Conservation (phyloP, 306 rosid species). For the Sindora glabra region DNA sequence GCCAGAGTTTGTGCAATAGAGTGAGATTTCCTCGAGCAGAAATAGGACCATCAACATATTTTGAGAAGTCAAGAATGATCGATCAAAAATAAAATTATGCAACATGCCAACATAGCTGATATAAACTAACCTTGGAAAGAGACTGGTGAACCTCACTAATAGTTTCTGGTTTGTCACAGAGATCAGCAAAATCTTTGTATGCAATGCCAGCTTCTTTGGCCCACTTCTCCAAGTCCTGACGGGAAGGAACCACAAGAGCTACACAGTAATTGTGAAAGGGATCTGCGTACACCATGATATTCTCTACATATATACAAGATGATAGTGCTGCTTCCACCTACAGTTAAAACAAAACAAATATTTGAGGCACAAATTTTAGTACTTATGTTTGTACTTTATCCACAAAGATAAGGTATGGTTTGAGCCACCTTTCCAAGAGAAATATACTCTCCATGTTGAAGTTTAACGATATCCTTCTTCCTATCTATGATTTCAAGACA, state of each 20-base stretch:
- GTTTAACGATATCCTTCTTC: constrained; percentile 96
- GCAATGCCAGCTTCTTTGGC: constrained; percentile 61
- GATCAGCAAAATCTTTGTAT: constrained; percentile 51
- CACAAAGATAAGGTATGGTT: no score
- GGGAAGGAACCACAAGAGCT: constrained; percentile 62
- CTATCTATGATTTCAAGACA: constrained; percentile 93
- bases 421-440: constrained; percentile 83
- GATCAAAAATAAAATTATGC: no score
- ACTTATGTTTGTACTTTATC: no score
- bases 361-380: constrained; percentile 18
- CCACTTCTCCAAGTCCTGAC: constrained; percentile 61
- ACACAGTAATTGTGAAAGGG: constrained; percentile 73
- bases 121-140: constrained; percentile 63
- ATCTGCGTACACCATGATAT: constrained; percentile 71
- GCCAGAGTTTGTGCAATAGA: no score
- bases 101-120: neutral
- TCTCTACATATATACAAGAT: constrained; percentile 58
- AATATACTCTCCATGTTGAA: constrained; percentile 92
- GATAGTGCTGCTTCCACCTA: constrained; percentile 83
- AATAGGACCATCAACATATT: no score
- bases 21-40: no score
- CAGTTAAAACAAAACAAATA: constrained; percentile 7
- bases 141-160: constrained; percentile 68
- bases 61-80: no score
- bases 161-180: constrained; percentile 64